Base-by-base conservation (phyloP, 345 rosid species). In the Mangifera indica region DNA sequence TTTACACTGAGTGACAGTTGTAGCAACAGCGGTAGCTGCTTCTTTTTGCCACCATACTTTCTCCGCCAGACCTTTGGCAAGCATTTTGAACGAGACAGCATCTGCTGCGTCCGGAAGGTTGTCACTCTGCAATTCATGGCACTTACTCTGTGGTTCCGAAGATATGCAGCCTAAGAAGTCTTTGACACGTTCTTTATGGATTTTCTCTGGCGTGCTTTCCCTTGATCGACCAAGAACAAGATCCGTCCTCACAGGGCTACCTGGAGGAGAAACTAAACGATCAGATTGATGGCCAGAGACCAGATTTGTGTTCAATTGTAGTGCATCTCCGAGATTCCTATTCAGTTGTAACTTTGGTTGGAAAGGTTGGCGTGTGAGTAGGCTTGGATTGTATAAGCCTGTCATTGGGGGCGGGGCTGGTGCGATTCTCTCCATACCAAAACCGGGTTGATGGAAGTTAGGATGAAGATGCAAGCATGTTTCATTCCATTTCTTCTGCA, bases 41-140 rank as follows among this genome's bases (percentile, higher is more conserved):
- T 95, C 98, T 21, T 73, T 84, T 82, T 95, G 99, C 99, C 99
- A 95, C 96, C 96, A 84, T 24, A 88, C 96, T 76, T 84, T 88
- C 73, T 89, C 94, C 0, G 63, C 46, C 68, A 95, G 88, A 56
- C 94, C 93, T 69, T 88, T 91, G 68, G 89, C 87, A 46, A 95
- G 93, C 83, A 84, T 86, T 88, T 95, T 95, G 77, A 80, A 86
- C 4, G 88, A 80, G 60, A 88, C 97, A 3, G 84, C 81, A 76
- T 92, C 98, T 24, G 81, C 62, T 0, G 84, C 54, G 67, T 76
- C 79, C 10, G 71, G 66, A 51, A 78, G 76, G 69, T 89, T 85
- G 57, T 79, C 84, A 15, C 53, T 65, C 73, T 76, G 81, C 72
- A 78, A 24, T 76, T 84, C 91, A 63, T 72, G 57, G 67, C 83